Evolutionary conservation across 139 green algal species (phyloP), one percentile per base, ranked within the genome.

Genomic region (Raphidocelis subcapitata): DNA sequence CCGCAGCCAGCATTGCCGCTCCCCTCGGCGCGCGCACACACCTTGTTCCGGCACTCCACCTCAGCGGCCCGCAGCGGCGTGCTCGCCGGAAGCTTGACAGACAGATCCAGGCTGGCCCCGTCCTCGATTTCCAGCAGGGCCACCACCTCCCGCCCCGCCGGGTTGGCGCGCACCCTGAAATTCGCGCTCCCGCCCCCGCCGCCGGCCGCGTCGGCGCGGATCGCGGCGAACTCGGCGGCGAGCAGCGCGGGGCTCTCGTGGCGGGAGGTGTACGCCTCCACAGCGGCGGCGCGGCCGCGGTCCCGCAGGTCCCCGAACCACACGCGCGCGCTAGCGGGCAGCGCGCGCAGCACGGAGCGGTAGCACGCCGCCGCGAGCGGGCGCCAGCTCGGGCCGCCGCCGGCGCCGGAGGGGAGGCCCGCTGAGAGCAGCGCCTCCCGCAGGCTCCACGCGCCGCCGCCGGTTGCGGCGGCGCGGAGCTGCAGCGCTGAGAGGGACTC

Each of bases 231-330:
- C 82, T 98, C 94, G 0, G 75, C 71, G 0, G 84, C 81, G n/a
- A 98, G 75, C 77, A 98, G 81, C 44, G 74, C 72, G 1, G 91
- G 86, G 46, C 83, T 94, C 75, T 95, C 93, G 14, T 68, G 61
- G 14, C 64, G 72, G 21, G 77, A 67, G 1, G 95, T 97, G 85
- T 97, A 98, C 1, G 52, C 67, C 79, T 98, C 90, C n/a, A 97
- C 71, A 0, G 86, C 79, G 3, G 74, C 64, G 0, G 82, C 84
- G 14, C 85, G 65, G 1, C 56, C 65, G 0, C 84, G 72, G 72
- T 96, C 86, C 0, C 86, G 74, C 72, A 98, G 71, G 71, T 92
- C 92, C 2, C 73, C 68, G 76, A 95, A 97, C 92, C 95, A 99
- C 49, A 82, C 67, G 16, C 93, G 66, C 1, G 85, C 86, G 18